Percentiles rank a stretch among this genome's conserved stretches.
Conservation (phyloP, 805 yeast genomes). For the Candida caryicola region DNA sequence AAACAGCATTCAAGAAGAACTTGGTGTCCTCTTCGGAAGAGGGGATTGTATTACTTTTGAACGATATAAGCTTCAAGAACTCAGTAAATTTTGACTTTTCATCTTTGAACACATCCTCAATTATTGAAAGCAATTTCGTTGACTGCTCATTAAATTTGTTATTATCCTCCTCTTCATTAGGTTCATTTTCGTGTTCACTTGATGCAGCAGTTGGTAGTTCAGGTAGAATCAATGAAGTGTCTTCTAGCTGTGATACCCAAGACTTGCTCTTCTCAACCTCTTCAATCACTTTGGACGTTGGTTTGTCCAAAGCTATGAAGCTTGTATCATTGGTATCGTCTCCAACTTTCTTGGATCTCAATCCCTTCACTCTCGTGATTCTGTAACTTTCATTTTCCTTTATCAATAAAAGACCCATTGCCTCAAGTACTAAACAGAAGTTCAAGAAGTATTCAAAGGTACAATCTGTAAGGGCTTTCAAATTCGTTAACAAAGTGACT, state of each 20-base stretch:
- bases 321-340: constrained; percentile 19
- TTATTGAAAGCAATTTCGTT: constrained; percentile 14
- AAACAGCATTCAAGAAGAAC: constrained; percentile 45
- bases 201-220: neutral
- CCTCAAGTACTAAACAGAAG: constrained; percentile 59
- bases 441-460: constrained; percentile 37
- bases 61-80: constrained; percentile 22
- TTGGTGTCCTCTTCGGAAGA: constrained; percentile 22
- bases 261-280: constrained; percentile 38
- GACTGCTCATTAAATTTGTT: constrained; percentile 13
- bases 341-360: constrained; percentile 45
- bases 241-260: constrained; percentile 37
- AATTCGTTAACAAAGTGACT: constrained; percentile 11
- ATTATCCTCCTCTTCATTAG: constrained; percentile 9
- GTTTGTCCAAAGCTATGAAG: constrained; percentile 16
- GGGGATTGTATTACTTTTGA: constrained; percentile 24
- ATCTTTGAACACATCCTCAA: constrained; percentile 16
- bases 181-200: constrained; percentile 1
- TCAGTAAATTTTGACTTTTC: constrained; percentile 14
- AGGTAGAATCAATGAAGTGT: neutral
- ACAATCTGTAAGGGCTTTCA: constrained; percentile 15
- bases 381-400: constrained; percentile 39
- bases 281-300: constrained; percentile 39
- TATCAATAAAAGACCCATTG: constrained; percentile 71
- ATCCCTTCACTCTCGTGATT: constrained; percentile 78